These are phyloP conservation scores for Metarhizium guizhouense DNA, from an alignment of 2,329 filamentous ascomycete genomes.

Conservation along the genomic window DNA sequence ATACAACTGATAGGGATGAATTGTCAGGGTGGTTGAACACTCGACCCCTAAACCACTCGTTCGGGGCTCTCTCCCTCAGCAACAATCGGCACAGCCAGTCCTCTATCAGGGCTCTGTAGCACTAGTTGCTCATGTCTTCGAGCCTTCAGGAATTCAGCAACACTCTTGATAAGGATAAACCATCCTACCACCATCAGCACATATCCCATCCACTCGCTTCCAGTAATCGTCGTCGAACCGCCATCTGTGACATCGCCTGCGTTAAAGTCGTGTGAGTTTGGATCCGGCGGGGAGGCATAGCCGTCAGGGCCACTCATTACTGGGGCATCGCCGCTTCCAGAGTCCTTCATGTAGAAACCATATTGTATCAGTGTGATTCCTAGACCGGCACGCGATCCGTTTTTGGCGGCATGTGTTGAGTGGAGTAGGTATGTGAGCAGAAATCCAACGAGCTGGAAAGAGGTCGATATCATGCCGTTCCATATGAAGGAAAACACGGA, in stretches of 20 bases:
- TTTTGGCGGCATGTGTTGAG: conserved; percentile 96
- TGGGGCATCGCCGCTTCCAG: conserved; percentile 33
- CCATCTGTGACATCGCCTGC: conserved; percentile 53
- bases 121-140: conserved; percentile 88
- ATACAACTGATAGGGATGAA: not conserved
- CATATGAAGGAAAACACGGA: conserved; percentile 81
- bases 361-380: conserved; percentile 95
- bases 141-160: conserved; percentile 82
- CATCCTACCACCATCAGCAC: conserved; percentile 93
- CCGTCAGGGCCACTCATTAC: conserved; percentile 43
- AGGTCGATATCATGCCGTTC: conserved; percentile 96
- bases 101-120: conserved; percentile 83
- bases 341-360: conserved; percentile 86
- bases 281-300: conserved; percentile 68
- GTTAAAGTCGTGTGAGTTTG: conserved; percentile 84
- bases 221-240: conserved; percentile 49
- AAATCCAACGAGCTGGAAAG: conserved; percentile 94
- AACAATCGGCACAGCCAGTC: conserved; percentile 75
- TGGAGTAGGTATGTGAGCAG: conserved; percentile 95
- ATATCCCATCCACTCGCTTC: conserved; percentile 85
- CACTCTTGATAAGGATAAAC: conserved; percentile 93
- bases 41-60: conserved; percentile 52
- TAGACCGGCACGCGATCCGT: conserved; percentile 87
- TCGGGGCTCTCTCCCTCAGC: conserved; percentile 76
- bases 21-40: not conserved